phyloP scores from a whole-genome alignment of 805 yeast species.

The Sugiyamaella americana region DNA sequence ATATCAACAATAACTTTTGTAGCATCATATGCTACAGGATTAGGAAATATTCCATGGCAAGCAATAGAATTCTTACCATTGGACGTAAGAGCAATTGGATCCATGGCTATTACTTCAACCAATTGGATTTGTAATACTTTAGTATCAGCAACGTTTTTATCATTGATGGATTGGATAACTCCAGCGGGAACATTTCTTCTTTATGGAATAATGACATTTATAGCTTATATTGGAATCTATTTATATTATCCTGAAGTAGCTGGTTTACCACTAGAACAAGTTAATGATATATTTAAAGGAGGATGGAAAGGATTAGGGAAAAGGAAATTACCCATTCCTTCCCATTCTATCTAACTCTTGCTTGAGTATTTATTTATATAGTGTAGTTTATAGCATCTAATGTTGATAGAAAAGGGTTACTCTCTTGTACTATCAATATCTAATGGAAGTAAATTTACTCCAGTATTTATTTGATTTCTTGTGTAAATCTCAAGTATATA shows the following conservation, averaged over 20 bases:
- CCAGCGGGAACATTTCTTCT: conserved; percentile 92
- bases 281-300: conserved; percentile 67
- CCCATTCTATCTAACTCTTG: too few species aligned
- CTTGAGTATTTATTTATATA: too few species aligned
- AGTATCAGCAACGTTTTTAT: conserved; percentile 83
- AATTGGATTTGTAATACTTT: conserved; percentile 94
- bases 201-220: conserved; percentile 71
- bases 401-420: too few species aligned
- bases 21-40: conserved; percentile 87
- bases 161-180: conserved; percentile 84
- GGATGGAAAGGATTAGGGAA: conserved; percentile 37
- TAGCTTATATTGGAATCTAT: conserved; percentile 67
- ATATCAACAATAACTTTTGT: conserved; percentile 81
- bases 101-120: conserved; percentile 82
- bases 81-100: conserved; percentile 86
- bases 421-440: too few species aligned
- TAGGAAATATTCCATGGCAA: conserved; percentile 98
- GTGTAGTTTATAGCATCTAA: too few species aligned
- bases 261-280: conserved; percentile 86
- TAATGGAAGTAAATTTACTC: too few species aligned
- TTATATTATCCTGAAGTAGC: conserved; percentile 91
- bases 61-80: conserved; percentile 94
- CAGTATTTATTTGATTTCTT: too few species aligned
- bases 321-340: too few species aligned
- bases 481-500: too few species aligned